Evolutionary conservation across 176 grass and related monocot species (phyloP).

Genomic region (Lolium multiflorum): DNA sequence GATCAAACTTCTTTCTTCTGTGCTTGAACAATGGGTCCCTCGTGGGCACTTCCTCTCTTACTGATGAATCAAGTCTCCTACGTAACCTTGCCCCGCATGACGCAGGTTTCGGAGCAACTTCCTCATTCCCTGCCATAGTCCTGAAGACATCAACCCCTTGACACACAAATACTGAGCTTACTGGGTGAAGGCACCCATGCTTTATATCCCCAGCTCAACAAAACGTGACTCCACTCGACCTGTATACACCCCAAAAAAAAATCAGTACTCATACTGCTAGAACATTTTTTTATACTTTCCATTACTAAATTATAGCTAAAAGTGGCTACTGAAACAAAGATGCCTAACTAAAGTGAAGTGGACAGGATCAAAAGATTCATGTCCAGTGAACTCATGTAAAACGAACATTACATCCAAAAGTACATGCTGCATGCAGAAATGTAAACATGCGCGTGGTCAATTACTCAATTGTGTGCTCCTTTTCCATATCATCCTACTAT

Average conservation of each 20-base stretch:
- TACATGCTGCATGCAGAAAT: conserved; percentile 23
- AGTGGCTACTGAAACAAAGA: conserved; percentile 30
- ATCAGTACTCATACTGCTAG: conserved; percentile 5
- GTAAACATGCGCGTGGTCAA: conserved; percentile 23
- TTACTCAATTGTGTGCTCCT: conserved; percentile 5
- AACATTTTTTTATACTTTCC: conserved; percentile 12
- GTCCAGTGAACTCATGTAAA: conserved; percentile 50
- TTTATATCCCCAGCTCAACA: conserved; percentile 58
- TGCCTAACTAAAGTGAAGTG: conserved; percentile 54
- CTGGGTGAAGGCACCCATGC: conserved; percentile 38
- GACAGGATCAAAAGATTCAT: conserved; percentile 28
- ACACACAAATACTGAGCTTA: conserved; percentile 34
- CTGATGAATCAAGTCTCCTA: conserved; percentile 52
- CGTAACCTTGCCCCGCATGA: conserved; percentile 65
- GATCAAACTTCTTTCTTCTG: conserved; percentile 80
- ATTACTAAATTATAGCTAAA: conserved; percentile 37
- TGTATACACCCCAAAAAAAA: conserved; percentile 39
- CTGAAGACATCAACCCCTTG: conserved; percentile 41
- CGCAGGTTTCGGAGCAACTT: conserved; percentile 58
- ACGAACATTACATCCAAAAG: conserved; percentile 42
- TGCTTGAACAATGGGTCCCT: conserved; percentile 76
- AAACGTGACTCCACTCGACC: conserved; percentile 60
- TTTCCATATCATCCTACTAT: conserved; percentile 37
- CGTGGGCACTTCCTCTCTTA: conserved; percentile 38
- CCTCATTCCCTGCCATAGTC: conserved; percentile 67